These are phyloP conservation scores for Pseudogymnoascus sp. DNA, from an alignment of 2,329 filamentous ascomycete species.

Conservation along the genomic window DNA sequence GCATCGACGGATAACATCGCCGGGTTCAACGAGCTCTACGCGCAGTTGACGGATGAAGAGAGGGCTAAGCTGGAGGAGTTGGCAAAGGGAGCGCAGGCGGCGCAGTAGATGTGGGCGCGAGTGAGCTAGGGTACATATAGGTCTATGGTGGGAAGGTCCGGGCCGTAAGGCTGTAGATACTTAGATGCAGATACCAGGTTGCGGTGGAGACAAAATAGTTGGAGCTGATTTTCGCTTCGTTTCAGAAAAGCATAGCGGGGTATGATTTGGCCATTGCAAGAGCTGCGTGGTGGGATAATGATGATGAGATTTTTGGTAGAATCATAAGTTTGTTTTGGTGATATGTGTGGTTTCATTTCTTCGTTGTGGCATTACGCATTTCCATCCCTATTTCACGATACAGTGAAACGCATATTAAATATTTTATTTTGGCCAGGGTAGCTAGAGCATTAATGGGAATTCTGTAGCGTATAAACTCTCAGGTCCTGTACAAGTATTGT, in stretches of 20 bases:
- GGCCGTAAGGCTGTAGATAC: conserved; percentile 2
- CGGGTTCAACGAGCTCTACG: conserved; percentile 31
- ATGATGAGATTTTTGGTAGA: neutral
- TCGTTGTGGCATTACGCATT: neutral
- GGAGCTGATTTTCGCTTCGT: neutral
- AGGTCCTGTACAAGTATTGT: neutral
- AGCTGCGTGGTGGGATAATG: conserved; percentile 2
- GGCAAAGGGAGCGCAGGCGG: conserved; percentile 20
- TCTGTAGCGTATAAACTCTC: neutral
- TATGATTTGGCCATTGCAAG: conserved; percentile 6
- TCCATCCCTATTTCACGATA: neutral
- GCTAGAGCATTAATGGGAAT: neutral
- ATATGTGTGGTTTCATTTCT: neutral
- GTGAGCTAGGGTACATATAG: neutral
- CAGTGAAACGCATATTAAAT: neutral
- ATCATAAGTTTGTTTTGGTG: neutral
- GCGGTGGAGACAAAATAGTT: neutral
- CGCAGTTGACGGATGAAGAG: conserved; percentile 31
- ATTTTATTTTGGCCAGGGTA: neutral
- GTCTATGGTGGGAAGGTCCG: neutral
- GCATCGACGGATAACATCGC: conserved; percentile 28
- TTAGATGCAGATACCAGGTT: neutral
- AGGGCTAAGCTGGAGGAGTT: conserved; percentile 39
- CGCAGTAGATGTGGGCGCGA: neutral
- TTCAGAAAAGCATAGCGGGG: conserved; percentile 7